Conservation (phyloP, 2,329 filamentous ascomycete genomes). For the Fusarium hostae region DNA sequence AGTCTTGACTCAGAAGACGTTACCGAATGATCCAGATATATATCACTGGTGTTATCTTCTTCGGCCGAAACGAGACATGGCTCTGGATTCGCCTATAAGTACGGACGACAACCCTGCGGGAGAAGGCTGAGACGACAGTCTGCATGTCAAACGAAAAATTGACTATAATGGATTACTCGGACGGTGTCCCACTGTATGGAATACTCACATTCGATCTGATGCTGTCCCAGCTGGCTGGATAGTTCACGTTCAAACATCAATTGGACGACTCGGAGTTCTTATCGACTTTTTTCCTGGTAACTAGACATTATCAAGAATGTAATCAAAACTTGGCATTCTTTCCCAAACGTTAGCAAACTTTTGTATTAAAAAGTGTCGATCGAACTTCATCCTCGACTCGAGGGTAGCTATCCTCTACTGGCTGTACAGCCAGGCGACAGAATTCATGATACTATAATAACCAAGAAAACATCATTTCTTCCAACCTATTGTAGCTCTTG, state of each 20-base stretch:
- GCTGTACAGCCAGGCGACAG: background rate
- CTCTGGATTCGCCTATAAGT: slow-evolving; percentile 6
- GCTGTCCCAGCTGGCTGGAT: background rate
- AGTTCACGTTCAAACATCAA: background rate
- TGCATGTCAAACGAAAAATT: background rate
- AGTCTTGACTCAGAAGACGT: slow-evolving; percentile 55
- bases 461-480: background rate
- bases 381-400: background rate
- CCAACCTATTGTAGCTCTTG: background rate
- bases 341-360: background rate
- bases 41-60: slow-evolving; percentile 59
- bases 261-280: background rate
- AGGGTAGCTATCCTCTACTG: background rate
- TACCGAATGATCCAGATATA: slow-evolving; percentile 58
- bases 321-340: background rate
- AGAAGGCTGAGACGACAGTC: slow-evolving; percentile 6
- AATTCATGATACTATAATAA: background rate
- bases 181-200: background rate
- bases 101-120: slow-evolving; percentile 10
- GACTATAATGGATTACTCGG: background rate
- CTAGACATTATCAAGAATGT: background rate
- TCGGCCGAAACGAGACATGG: slow-evolving; percentile 43
- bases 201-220: background rate
- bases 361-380: background rate
- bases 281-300: background rate